Evolutionary conservation across 2,329 filamentous ascomycete genomes (phyloP), one percentile per base, ranked within the genome.

Genomic region (Orbilia ellipsospora): DNA sequence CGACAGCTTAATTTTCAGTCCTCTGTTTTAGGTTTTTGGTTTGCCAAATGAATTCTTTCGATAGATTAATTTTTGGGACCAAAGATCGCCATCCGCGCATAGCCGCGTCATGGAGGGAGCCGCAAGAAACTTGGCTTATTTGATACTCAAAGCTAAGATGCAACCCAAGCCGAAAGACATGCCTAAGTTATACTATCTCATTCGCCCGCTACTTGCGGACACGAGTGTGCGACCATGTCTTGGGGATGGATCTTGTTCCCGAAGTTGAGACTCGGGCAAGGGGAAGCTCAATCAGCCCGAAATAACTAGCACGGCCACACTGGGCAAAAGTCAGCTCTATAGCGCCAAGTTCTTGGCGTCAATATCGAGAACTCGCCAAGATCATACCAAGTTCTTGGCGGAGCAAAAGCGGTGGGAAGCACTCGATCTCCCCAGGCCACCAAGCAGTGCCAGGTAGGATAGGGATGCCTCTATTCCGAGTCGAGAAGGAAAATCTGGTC

Each of bases 301-400:
- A 40, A 54, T 56, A 45, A 16, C n/a, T 36, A 18, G 44, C 57
- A 50, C 57, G 57, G 57, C 57, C 57, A 61, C 57, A 13, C 57
- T 61, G 57, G 57, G 57, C 57, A 20, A 12, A 57, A 23, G 52
- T 31, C 52, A 36, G 52, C 5, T n/a, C 13, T 2, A 10, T 8
- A 40, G 15, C 2, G 56, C 40, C 40, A 13, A 60, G 56, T 26
- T 1, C 56, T 60, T 60, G 56, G 56, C 42, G 10, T 44, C 18
- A 23, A 23, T 23, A 44, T 28, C 16, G 15, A 40, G 10, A 5
- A 16, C 18, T 12, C 31, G 54, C 54, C 54, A 57, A 57, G 54
- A 13, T 10, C 26, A 23, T 42, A 16, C 31, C 4, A n/a, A 1
- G 16, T 44, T 42, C 54, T 57, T 44, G 54, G 54, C 13, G 40